Evolutionary conservation across 2,329 filamentous ascomycete genomes (phyloP).

Genomic region (Penicillium olsonii): DNA sequence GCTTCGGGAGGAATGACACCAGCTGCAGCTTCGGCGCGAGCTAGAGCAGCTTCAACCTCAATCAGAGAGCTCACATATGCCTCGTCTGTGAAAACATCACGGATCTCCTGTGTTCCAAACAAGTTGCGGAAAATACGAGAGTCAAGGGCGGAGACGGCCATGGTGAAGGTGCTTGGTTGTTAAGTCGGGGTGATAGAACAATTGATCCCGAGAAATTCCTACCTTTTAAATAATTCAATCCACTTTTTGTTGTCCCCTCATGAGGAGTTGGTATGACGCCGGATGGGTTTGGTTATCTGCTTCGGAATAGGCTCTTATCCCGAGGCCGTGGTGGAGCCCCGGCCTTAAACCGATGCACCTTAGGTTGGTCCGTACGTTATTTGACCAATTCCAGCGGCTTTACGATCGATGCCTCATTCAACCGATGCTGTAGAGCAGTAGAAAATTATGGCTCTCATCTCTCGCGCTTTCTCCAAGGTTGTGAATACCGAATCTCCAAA

Average conservation of each 20-base stretch:
- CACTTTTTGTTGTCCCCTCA: neutral
- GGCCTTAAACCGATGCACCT: neutral
- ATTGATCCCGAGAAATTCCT: neutral
- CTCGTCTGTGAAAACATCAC: conserved; percentile 26
- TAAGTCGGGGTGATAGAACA: neutral
- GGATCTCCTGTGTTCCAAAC: conserved; percentile 28
- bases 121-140: conserved; percentile 28
- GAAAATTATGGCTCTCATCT: no score
- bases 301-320: neutral
- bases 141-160: conserved; percentile 23
- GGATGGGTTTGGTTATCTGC: neutral
- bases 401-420: no score
- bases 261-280: neutral
- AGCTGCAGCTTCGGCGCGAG: conserved; percentile 23
- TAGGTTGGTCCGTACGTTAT: no score
- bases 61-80: conserved; percentile 22
- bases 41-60: conserved; percentile 25
- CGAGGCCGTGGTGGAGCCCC: neutral
- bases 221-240: neutral
- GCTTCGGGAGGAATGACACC: conserved; percentile 24
- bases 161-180: neutral
- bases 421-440: no score
- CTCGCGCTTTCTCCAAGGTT: no score
- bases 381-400: no score
- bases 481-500: no score